Conservation (phyloP, 805 yeast species). For the Cyberlindnera mississippiensis region DNA sequence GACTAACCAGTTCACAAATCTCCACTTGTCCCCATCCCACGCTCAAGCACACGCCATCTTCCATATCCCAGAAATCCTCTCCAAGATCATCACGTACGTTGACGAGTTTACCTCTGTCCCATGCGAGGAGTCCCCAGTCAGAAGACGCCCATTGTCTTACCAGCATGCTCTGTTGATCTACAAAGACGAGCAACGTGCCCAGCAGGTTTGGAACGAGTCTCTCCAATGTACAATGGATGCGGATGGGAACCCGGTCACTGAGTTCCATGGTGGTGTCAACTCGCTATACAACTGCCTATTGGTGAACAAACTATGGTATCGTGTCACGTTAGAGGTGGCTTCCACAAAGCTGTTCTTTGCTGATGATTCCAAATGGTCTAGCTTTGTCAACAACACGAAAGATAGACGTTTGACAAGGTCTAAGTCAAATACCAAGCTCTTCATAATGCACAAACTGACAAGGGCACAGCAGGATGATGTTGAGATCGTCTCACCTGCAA, state of each 20-base stretch:
- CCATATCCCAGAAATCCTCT: constrained; percentile 71
- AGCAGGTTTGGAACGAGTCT: constrained; percentile 39
- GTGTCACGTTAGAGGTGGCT: constrained; percentile 50
- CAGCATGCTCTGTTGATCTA: constrained; percentile 67
- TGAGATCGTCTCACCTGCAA: constrained; percentile 40
- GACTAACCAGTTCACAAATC: constrained; percentile 11
- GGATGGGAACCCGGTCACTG: constrained; percentile 22
- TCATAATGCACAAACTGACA: constrained; percentile 65
- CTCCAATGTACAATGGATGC: constrained; percentile 9
- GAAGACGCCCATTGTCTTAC: constrained; percentile 66
- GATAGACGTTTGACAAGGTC: constrained; percentile 17
- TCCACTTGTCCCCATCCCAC: constrained; percentile 2
- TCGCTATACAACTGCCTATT: constrained; percentile 57
- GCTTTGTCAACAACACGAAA: constrained; percentile 28
- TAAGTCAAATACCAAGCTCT: constrained; percentile 35
- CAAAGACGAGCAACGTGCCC: constrained; percentile 48
- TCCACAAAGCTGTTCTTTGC: constrained; percentile 54
- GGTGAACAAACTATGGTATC: constrained; percentile 67
- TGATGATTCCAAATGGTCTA: constrained; percentile 41
- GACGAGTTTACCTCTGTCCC: constrained; percentile 57
- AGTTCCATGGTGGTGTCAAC: constrained; percentile 9
- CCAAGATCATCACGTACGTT: constrained; percentile 55
- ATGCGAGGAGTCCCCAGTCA: constrained; percentile 51
- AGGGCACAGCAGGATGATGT: constrained; percentile 51
- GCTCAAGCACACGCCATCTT: constrained; percentile 43